phyloP scores from a whole-genome alignment of 2,329 filamentous ascomycete species.

The Penicillium sp. region DNA sequence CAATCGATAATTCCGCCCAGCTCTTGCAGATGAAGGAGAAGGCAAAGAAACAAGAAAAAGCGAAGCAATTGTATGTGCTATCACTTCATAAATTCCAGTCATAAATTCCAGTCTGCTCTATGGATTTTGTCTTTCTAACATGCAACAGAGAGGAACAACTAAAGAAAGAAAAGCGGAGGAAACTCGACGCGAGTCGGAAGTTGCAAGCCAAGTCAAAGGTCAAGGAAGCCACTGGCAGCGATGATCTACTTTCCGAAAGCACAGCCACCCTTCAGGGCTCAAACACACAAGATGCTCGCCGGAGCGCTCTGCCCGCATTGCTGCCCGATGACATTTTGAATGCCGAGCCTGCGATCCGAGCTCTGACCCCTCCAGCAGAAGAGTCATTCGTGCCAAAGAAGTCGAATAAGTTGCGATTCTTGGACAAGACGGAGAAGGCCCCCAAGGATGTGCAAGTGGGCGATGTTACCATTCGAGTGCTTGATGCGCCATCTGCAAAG shows the following conservation, averaged over 20 bases:
- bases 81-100: not conserved
- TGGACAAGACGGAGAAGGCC: conserved; percentile 49
- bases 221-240: conserved; percentile 20
- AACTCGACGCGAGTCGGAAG: conserved; percentile 41
- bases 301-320: conserved; percentile 47
- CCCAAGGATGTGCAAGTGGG: conserved; percentile 53
- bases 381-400: conserved; percentile 27
- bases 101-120: not conserved
- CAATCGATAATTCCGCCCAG: conserved; percentile 42
- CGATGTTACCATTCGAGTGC: conserved; percentile 50
- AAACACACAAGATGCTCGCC: conserved; percentile 36
- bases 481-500: conserved; percentile 37
- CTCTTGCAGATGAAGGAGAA: conserved; percentile 38
- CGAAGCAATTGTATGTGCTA: conserved; percentile 38
- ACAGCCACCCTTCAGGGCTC: conserved; percentile 42
- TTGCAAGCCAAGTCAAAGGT: conserved; percentile 38
- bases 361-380: conserved; percentile 47
- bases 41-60: conserved; percentile 39
- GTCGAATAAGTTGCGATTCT: conserved; percentile 49
- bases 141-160: conserved; percentile 37
- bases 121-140: conserved; percentile 20
- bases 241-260: conserved; percentile 43
- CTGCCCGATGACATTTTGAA: conserved; percentile 54
- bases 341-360: conserved; percentile 44
- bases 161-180: conserved; percentile 41